These are phyloP conservation scores for Pythium rishiriense DNA, from an alignment of 352 stramenopile genomes.

Conservation along the genomic window DNA sequence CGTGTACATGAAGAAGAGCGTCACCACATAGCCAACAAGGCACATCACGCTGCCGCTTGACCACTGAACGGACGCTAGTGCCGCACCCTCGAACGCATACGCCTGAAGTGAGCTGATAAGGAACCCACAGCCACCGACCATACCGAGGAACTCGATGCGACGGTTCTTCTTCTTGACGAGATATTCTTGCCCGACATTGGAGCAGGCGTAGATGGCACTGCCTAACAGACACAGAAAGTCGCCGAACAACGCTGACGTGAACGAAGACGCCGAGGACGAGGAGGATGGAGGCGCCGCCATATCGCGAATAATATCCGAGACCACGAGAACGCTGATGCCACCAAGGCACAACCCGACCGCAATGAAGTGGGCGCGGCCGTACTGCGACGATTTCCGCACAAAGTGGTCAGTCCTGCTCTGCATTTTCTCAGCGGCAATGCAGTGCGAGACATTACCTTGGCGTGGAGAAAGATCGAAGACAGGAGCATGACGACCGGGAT, in stretches of 20 bases:
- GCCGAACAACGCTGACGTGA: constrained; percentile 70
- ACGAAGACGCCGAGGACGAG: constrained; percentile 31
- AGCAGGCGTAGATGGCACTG: constrained; percentile 89
- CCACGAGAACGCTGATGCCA: constrained; percentile 80
- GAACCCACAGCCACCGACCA: constrained; percentile 92
- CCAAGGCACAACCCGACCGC: constrained; percentile 84
- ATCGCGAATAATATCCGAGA: constrained; percentile 81
- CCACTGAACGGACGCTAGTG: constrained; percentile 46
- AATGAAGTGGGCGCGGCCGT: constrained; percentile 67
- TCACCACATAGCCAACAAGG: constrained; percentile 76
- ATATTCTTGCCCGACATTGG: constrained; percentile 91
- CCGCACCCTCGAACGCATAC: constrained; percentile 75
- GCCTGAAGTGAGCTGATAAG: constrained; percentile 88
- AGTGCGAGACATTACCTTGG: too few relatives aligned
- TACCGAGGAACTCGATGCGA: constrained; percentile 92
- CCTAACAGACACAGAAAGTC: constrained; percentile 92
- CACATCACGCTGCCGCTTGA: constrained; percentile 56
- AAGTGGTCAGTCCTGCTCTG: too few relatives aligned
- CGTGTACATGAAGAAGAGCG: constrained; percentile 91
- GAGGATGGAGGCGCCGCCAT: constrained; percentile 28
- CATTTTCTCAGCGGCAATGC: too few relatives aligned
- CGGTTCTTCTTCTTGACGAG: constrained; percentile 84
- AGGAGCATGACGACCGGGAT: constrained; percentile 96
- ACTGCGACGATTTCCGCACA: constrained; percentile 32
- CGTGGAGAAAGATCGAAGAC: constrained; percentile 83